Evolutionary conservation across 805 yeast species (phyloP), one percentile per base, ranked within the genome.

Genomic region (Maudiozyma barnettii): DNA sequence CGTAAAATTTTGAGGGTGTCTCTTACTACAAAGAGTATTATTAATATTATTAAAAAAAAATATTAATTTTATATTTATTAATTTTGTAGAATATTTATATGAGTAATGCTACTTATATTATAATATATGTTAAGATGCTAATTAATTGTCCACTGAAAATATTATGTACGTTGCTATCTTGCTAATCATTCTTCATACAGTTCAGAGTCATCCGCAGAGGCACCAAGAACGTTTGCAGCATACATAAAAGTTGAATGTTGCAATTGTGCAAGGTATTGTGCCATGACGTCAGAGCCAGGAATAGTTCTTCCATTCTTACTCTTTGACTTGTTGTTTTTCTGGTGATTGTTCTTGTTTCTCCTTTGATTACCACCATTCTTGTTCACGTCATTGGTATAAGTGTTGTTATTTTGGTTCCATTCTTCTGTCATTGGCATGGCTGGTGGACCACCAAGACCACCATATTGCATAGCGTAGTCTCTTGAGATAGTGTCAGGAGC

Each of bases 231-330:
- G 54, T 69, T 69, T 2, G 73, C 72, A 55, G 81, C 67, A 60
- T 78, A 80, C 49, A 77, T 61, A 57, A 76, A 63, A 41, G 73
- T 73, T 10, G 82, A 82, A 50, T 79, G 82, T 54, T 81, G 85
- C 5, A 82, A 69, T 59, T 79, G 84, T n/a, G 86, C 84, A 54
- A 83, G 68, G 58, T 82, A 83, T 58, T 82, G 88, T 0, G 87
- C 82, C 87, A 83, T 81, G 12, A 83, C 86, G 54, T 80, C 84
- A 0, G 85, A 79, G 2, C 89, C 88, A 6, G 82, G 72, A 10
- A 70, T 64, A 7, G 64, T 55, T 45, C 51, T 51, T 3, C 46
- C 40, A 30, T 48, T 48, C 35, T 47, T 47, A 10, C 14, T 18
- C 5, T 37, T 13, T 1, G 36, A 20, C 9, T 41, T 41, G 19